Evolutionary conservation across 2,329 filamentous ascomycete genomes (phyloP).

Genomic region (Penicillium sp.): DNA sequence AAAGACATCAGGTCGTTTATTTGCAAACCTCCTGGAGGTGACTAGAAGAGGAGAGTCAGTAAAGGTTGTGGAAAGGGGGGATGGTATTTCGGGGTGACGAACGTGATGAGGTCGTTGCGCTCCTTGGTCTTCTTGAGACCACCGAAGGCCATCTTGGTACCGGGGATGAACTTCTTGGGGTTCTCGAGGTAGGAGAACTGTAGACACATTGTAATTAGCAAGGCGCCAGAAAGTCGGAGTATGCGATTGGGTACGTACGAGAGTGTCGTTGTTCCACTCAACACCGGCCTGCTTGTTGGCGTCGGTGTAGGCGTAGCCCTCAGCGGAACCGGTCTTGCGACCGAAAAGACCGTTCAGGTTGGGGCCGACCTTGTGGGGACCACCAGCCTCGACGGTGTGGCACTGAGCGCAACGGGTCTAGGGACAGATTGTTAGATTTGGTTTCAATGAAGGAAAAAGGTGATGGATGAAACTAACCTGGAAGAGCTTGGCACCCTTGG

Average conservation of each 20-base stretch:
- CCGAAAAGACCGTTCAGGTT: slow-evolving; percentile 97
- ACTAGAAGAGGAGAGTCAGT: slow-evolving; percentile 24
- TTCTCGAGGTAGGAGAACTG: slow-evolving; percentile 99
- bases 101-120: slow-evolving; percentile 98
- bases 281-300: slow-evolving; percentile 99
- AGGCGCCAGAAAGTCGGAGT: neutral
- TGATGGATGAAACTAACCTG: slow-evolving; percentile 57
- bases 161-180: slow-evolving; percentile 99
- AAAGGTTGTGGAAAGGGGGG: slow-evolving; percentile 4
- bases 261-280: slow-evolving; percentile 79
- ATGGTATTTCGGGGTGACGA: slow-evolving; percentile 47
- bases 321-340: slow-evolving; percentile 87
- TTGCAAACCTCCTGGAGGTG: slow-evolving; percentile 42
- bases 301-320: slow-evolving; percentile 96
- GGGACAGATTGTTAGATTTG: slow-evolving; percentile 11
- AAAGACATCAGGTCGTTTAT: slow-evolving; percentile 32
- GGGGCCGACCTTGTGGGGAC: slow-evolving; percentile 97
- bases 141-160: slow-evolving; percentile 99
- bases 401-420: slow-evolving; percentile 94
- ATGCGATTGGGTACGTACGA: slow-evolving; percentile 60
- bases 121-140: slow-evolving; percentile 99
- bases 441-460: neutral
- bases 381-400: slow-evolving; percentile 89
- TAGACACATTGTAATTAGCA: slow-evolving; percentile 19
- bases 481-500: slow-evolving; percentile 99